Percentiles rank a stretch among this genome's conserved stretches.
Evolutionary conservation across 2,329 filamentous ascomycete species (phyloP).

Genomic region (Penicillium sp.): DNA sequence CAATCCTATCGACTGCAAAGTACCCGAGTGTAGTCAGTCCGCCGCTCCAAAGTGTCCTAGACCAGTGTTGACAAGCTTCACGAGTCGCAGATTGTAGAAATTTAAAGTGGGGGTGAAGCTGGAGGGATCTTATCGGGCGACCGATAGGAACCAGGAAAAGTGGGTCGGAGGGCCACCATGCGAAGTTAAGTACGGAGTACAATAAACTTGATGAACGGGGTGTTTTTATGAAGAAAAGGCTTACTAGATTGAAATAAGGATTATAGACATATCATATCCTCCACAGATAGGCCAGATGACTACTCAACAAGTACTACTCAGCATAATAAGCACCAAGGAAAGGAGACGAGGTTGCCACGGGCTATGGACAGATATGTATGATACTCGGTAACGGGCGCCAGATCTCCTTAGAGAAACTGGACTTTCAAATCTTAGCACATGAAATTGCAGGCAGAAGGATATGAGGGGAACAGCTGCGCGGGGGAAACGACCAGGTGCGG

Average conservation of each 20-base stretch:
- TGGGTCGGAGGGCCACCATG: slow-evolving; percentile 12
- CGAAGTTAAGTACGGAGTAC: not conserved
- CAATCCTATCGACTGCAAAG: not conserved
- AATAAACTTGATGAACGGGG: not conserved
- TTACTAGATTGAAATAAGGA: not conserved
- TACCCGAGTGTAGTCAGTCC: not conserved
- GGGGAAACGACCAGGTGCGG: slow-evolving; percentile 23
- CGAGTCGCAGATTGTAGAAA: slow-evolving; percentile 1
- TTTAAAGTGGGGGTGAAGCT: slow-evolving; percentile 12
- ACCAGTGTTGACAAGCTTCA: not conserved
- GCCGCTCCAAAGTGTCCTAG: not conserved
- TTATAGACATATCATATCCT: not conserved
- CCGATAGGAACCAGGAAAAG: slow-evolving; percentile 23
- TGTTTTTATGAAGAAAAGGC: not conserved
- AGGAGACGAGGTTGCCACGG: slow-evolving; percentile 22
- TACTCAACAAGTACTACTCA: slow-evolving; percentile 15
- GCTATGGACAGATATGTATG: slow-evolving; percentile 34
- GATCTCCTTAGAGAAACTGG: slow-evolving; percentile 27
- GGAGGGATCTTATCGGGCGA: slow-evolving; percentile 23
- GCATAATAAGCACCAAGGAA: not conserved
- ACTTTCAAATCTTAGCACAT: slow-evolving; percentile 34
- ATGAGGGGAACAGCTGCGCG: slow-evolving; percentile 23
- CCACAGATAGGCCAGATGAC: not conserved
- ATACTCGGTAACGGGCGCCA: slow-evolving; percentile 29
- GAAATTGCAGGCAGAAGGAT: slow-evolving; percentile 32